Base-by-base conservation (phyloP, 148 eudicot species). In the Hydrangea macrophylla region DNA sequence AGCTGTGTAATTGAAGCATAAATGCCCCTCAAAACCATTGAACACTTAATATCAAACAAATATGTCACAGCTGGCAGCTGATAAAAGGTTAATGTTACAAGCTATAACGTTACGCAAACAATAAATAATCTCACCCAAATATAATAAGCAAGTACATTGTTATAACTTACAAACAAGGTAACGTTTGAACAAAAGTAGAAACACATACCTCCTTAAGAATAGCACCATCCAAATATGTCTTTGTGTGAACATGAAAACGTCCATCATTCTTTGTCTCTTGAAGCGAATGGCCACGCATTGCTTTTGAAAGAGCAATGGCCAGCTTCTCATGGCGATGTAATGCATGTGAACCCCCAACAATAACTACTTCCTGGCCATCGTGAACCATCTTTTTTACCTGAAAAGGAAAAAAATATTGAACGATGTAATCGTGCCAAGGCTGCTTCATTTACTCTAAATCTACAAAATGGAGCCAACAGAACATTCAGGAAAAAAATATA, bases 211-310 rank as follows among this genome's bases (percentile, higher is more conserved):
- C 99, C 82, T 83, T 94, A 64, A 94, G 93, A 69, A 94, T 87
- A 68, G 99, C 96, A 60, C 99, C 99, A 72, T 94, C 99, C 42
- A 94, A 79, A 85, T 85, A 89, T 45, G 96, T 94, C 78, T 83
- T 94, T 72, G 99, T 90, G 70, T 85, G 89, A 71, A 94, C 97
- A 78, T 90, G 99, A 67, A 94, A 90, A 65, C 96, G 97, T 15
- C 99, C 99, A 74, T 90, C 97, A 42, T 82, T 88, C 86, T 94
- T 85, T 44, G 97, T 89, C 77, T 91, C 99, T 65, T 94, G 99
- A 74, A 94, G 85, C 59, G 99, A 94, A 81, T 86, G 95, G 62
- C 96, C 83, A 26, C 97, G 82, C 90, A 81, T 88, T 66, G 99
- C 96, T 87, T 94, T 91, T 55, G 93, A 87, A 76, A 94, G 91